phyloP scores from a whole-genome alignment of 768 basidiomycete genomes.

The Kwoniella sp. region DNA sequence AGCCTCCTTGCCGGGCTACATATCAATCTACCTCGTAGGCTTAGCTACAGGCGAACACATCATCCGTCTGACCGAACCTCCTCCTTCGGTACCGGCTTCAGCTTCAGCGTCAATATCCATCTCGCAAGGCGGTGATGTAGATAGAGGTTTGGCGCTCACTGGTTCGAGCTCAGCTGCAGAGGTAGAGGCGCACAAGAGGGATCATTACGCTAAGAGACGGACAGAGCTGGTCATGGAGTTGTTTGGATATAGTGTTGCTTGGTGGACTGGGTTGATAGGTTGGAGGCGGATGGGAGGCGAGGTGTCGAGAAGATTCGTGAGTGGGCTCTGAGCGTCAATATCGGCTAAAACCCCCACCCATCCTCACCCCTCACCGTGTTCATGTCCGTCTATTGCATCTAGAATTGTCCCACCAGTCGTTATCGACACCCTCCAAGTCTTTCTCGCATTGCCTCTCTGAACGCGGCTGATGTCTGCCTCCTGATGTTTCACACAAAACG shows the following conservation, averaged over 20 bases:
- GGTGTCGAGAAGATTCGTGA: conserved; percentile 68
- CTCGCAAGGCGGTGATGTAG: not conserved
- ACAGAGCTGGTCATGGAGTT: conserved; percentile 75
- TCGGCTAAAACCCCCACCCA: not conserved
- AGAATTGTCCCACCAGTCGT: no score
- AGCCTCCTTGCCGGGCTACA: conserved; percentile 74
- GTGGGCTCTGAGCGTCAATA: conserved; percentile 38
- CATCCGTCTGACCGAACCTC: conserved; percentile 63
- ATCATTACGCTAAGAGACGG: conserved; percentile 49
- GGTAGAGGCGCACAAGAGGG: conserved; percentile 7
- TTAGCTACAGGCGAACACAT: conserved; percentile 77
- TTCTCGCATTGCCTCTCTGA: no score
- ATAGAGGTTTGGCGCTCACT: not conserved
- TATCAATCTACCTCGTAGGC: conserved; percentile 85
- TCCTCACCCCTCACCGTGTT: not conserved
- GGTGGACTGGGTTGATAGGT: conserved; percentile 68
- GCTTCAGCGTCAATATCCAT: conserved; percentile 2
- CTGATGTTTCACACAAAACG: not conserved
- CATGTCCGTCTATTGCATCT: no score
- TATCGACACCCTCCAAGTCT: no score
- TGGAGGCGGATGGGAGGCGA: conserved; percentile 49
- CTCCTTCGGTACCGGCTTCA: not conserved
- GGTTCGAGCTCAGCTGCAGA: conserved; percentile 15
- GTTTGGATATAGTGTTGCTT: conserved; percentile 72
- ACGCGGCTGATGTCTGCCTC: not conserved